Evolutionary conservation across 306 rosid species (phyloP), one percentile per base, ranked within the genome.

Genomic region (Fragaria vesca): DNA sequence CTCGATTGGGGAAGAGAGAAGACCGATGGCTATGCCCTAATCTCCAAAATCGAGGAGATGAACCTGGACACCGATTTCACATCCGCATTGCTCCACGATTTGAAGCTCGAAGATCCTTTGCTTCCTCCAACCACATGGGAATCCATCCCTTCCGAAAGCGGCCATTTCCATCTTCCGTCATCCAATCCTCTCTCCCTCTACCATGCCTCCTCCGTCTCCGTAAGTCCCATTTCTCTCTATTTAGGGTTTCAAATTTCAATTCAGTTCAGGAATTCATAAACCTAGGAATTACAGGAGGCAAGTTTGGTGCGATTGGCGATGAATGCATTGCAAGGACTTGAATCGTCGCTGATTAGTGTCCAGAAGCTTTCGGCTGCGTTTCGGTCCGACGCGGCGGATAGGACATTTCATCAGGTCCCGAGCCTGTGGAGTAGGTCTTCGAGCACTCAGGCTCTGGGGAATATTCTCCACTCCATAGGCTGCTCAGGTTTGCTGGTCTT

Each of bases 51-150:
- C n/a, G 40, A 38, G 36, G 58, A n/a, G 2, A 85, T 84, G 93
- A 87, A 86, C 6, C 79, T 85, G 36, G 90, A 89, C 58, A 50
- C 89, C 50, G 83, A 85, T 78, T 89, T 89, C 57, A 79, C 85
- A 8, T 61, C 83, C 34, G 82, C 86, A 12, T 76, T 92, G 86
- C 72, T 94, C 34, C 82, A 86, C 67, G 89, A 89, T 71, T 77
- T 94, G 79, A 92, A 87, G 85, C 21, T 92, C 13, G 87, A 94
- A 50, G 89, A 82, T 79, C 97, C 97, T 63, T 86, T 90, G 93
- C 81, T 95, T 85, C 91, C 96, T 50, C 96, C 98, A 10, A 76
- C 54, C 65, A 81, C 93, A 5, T 95, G 97, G 98, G 97, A 91
- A 77, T 90, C 97, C 38, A 84, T 87, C 34, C 81, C 90, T 78